Base-by-base conservation (phyloP, 768 basidiomycete genomes). In the Kondoa malvinella region DNA sequence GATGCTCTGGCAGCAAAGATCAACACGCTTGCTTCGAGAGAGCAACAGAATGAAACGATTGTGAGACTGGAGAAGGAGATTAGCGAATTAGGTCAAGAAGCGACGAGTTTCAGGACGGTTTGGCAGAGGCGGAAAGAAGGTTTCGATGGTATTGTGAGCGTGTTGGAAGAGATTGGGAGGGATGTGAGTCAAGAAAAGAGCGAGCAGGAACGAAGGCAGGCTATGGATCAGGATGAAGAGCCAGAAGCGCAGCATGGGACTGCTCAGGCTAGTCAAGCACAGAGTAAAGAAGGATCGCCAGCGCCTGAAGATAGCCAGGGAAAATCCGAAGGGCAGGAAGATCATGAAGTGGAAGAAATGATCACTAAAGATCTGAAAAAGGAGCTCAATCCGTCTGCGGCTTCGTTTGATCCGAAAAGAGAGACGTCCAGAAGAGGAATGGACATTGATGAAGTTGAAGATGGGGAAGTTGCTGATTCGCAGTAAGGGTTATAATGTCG, bases 151-250 rank as follows among this genome's bases (percentile, higher is more conserved):
- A 66, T 69, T 56, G 69, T 69, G 31, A 26, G 29, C 15, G 66
- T 58, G 30, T 50, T 69, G 14, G 69, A 69, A 50, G 66, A 67
- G 15, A 27, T 67, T 33, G 67, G 67, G 15, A 27, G 62, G 62
- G 29, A 30, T 25, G 67, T 69, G 15, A 34, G 60, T 29, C 65
- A 69, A 25, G 69, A 69, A 29, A 69, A 69, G 61, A 32, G 65
- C 12, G 65, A 66, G 60, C 57, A 67, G 56, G 69, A 69, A 29
- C 57, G 67, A 27, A 64, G 57, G 50, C 29, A 62, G 33, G 69
- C 69, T 31, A 26, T 69, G 29, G 57, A 62, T 26, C 65, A 69
- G 30, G 68, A 50, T 50, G 40, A 8, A 8, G 40, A 50, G 40
- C 8, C 8, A 8, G 40, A n/a, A n/a, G n/a, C n/a, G n/a, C n/a